These are phyloP conservation scores for Mycothermus thermophilus DNA, from an alignment of 495 filamentous ascomycete genomes.

Conservation along the genomic window DNA sequence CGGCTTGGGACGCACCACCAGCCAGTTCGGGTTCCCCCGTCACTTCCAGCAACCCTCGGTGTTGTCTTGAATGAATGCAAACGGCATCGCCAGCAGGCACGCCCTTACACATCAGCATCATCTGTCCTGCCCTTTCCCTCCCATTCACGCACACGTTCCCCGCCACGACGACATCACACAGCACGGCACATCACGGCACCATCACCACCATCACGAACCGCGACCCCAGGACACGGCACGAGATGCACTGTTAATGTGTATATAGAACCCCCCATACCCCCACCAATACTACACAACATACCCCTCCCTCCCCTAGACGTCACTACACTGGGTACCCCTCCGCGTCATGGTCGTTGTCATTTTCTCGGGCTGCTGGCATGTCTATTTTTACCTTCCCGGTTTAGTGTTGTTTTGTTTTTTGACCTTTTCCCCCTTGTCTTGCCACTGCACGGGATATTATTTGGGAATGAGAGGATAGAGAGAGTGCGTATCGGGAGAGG, in stretches of 20 bases:
- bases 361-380: constrained; percentile 12
- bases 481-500: too few species aligned
- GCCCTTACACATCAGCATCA: constrained; percentile 3
- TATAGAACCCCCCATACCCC: constrained; percentile 16
- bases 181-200: constrained; percentile 19
- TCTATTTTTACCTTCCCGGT: too few species aligned
- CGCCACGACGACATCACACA: constrained; percentile 12
- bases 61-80: constrained; percentile 5
- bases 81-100: too few species aligned
- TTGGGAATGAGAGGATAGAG: too few species aligned
- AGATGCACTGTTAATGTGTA: constrained; percentile 24
- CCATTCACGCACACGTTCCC: too few species aligned
- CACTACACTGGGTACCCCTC: constrained; percentile 12
- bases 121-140: too few species aligned
- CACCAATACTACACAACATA: constrained; percentile 17
- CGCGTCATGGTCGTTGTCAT: too few species aligned
- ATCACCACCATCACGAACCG: constrained; percentile 3
- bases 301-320: constrained; percentile 17
- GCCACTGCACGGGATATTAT: constrained; percentile 9
- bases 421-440: constrained; percentile 9
- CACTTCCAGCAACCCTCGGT: constrained; percentile 4
- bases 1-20: constrained; percentile 3
- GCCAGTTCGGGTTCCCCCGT: too few species aligned
- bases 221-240: constrained; percentile 6
- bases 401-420: too few species aligned